Evolutionary conservation across 768 basidiomycete species (phyloP).

Genomic region (Tylopilus rubrobrunneus): DNA sequence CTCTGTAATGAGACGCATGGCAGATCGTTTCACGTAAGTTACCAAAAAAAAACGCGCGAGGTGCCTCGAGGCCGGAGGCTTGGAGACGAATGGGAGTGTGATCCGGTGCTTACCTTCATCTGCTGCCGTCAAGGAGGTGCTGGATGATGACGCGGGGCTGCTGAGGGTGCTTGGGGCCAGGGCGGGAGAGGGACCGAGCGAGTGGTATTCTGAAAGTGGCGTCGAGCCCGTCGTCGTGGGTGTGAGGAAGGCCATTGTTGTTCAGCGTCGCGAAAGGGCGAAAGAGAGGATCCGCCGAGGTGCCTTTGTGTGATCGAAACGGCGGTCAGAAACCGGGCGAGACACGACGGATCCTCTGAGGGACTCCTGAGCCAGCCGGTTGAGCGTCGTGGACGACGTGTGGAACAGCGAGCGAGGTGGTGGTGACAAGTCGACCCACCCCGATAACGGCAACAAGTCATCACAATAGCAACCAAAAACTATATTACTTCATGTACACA

Average conservation of each 20-base stretch:
- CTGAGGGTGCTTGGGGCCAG: conserved; percentile 17
- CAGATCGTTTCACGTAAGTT: conserved; percentile 33
- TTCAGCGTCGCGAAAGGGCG: conserved; percentile 9
- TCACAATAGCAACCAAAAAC: conserved; percentile 20
- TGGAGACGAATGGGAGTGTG: conserved; percentile 11
- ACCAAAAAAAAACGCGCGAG: conserved; percentile 21
- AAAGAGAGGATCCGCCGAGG: conserved; percentile 51
- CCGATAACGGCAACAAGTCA: conserved; percentile 20
- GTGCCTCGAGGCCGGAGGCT: conserved; percentile 20
- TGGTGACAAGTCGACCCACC: conserved; percentile 7
- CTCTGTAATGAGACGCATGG: conserved; percentile 43
- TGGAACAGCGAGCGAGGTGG: conserved; percentile 10
- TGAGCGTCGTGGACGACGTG: conserved; percentile 13
- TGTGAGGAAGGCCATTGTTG: conserved; percentile 23
- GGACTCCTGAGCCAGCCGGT: conserved; percentile 2
- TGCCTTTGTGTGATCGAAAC: conserved; percentile 33
- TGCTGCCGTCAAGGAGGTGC: conserved; percentile 47
- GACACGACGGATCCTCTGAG: conserved; percentile 48
- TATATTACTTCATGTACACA: background rate
- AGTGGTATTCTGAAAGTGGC: conserved; percentile 32
- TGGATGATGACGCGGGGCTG: conserved; percentile 42
- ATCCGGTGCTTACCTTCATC: conserved; percentile 57
- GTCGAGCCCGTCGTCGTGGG: conserved; percentile 27
- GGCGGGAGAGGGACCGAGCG: conserved; percentile 29
- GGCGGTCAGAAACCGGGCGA: conserved; percentile 33